phyloP scores from a whole-genome alignment of 2,329 filamentous ascomycete species.

The Pseudogymnoascus sp. region DNA sequence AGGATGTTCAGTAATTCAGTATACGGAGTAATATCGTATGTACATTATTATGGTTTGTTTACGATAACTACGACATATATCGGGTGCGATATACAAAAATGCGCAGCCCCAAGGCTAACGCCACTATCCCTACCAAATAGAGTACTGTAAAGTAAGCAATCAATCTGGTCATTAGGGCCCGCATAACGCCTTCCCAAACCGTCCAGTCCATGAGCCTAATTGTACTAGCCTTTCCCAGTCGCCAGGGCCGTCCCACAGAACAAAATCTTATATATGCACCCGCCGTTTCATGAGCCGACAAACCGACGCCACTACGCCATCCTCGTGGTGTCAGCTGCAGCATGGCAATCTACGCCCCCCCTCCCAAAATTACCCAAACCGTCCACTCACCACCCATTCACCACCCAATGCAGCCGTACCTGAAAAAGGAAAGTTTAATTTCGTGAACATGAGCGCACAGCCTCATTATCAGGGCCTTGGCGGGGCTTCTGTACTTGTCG shows the following conservation, averaged over 20 bases:
- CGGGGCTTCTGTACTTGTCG: neutral
- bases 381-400: neutral
- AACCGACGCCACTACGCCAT: neutral
- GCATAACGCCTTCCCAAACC: constrained; percentile 7
- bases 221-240: constrained; percentile 5
- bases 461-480: neutral
- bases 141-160: constrained; percentile 7
- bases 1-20: neutral
- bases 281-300: constrained; percentile 7
- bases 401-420: neutral
- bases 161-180: constrained; percentile 8
- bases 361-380: neutral
- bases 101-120: neutral
- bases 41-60: neutral
- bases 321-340: neutral
- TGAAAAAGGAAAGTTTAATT: constrained; percentile 9
- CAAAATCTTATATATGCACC: constrained; percentile 1
- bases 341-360: neutral
- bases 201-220: constrained; percentile 7
- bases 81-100: neutral
- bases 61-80: constrained; percentile 2
- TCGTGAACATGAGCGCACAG: neutral
- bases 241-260: constrained; percentile 7
- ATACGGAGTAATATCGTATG: neutral
- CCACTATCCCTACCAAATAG: neutral